These are phyloP conservation scores for Nemania bipapillata DNA, from an alignment of 2,329 filamentous ascomycete genomes.

Conservation along the genomic window DNA sequence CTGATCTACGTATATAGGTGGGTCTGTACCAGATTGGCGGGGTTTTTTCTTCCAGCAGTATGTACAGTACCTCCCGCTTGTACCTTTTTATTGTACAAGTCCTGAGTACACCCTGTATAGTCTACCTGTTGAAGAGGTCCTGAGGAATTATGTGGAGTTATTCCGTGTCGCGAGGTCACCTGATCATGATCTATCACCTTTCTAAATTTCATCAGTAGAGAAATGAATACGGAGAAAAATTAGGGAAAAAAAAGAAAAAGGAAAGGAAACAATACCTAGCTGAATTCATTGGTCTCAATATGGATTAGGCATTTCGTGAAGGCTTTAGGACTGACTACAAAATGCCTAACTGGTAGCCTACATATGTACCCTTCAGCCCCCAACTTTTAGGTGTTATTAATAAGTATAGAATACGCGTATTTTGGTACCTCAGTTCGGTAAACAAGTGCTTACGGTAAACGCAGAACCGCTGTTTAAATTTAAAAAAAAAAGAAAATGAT, in stretches of 20 bases:
- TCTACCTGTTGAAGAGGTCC: not conserved
- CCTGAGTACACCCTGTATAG: not conserved
- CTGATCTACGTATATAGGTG: slow-evolving; percentile 10
- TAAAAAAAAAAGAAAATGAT: no score
- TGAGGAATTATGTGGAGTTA: not conserved
- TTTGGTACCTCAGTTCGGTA: no score
- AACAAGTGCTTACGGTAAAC: no score
- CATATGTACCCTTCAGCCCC: not conserved
- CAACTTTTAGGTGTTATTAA: no score
- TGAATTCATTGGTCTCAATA: no score
- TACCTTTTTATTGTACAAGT: not conserved
- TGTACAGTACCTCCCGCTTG: not conserved
- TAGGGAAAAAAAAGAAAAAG: no score
- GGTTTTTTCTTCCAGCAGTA: not conserved
- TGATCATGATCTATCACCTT: not conserved
- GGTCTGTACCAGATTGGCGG: slow-evolving; percentile 16
- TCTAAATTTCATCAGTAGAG: not conserved
- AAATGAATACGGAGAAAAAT: not conserved
- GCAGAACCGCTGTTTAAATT: no score
- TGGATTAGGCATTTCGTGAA: not conserved
- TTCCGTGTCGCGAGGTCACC: slow-evolving; percentile 2
- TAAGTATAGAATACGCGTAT: no score
- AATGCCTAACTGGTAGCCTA: not conserved
- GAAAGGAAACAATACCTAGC: no score
- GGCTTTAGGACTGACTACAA: not conserved